These are phyloP conservation scores for Psilocybe sp. DNA, from an alignment of 768 basidiomycete species.

Conservation along the genomic window DNA sequence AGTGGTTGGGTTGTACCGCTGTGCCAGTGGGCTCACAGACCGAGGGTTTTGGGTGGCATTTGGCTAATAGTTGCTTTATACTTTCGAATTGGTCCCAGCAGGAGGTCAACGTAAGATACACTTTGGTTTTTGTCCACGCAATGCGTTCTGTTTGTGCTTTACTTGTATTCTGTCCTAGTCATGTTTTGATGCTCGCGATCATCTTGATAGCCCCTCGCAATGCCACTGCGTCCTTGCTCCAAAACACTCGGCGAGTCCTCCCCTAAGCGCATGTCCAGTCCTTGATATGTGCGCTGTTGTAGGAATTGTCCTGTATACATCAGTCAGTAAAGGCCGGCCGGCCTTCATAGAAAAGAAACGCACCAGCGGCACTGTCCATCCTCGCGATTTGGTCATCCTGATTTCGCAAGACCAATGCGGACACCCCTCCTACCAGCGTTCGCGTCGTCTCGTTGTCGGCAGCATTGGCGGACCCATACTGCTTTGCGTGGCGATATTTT, in stretches of 20 bases:
- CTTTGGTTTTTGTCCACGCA: too few species aligned
- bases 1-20: too few species aligned
- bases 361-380: constrained; percentile 74
- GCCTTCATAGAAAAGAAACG: constrained; percentile 11
- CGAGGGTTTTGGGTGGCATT: too few species aligned
- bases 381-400: constrained; percentile 57
- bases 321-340: constrained; percentile 4
- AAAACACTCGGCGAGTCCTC: constrained; percentile 77
- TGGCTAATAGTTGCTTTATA: too few species aligned
- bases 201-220: constrained; percentile 84
- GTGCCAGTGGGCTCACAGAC: too few species aligned
- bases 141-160: too few species aligned
- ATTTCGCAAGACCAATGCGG: constrained; percentile 59
- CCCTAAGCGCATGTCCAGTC: constrained; percentile 75
- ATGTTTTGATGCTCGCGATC: constrained; percentile 27
- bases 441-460: constrained; percentile 8
- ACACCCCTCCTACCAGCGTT: constrained; percentile 4
- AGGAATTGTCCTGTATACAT: constrained; percentile 59
- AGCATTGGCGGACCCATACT: constrained; percentile 40
- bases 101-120: too few species aligned
- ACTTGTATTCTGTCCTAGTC: not conserved
- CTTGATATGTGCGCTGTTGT: constrained; percentile 70
- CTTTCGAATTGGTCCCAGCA: too few species aligned
- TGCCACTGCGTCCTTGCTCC: constrained; percentile 88
- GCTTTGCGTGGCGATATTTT: constrained; percentile 75